These are phyloP conservation scores for Psilocybe sp. DNA, from an alignment of 768 basidiomycete genomes.

Conservation along the genomic window DNA sequence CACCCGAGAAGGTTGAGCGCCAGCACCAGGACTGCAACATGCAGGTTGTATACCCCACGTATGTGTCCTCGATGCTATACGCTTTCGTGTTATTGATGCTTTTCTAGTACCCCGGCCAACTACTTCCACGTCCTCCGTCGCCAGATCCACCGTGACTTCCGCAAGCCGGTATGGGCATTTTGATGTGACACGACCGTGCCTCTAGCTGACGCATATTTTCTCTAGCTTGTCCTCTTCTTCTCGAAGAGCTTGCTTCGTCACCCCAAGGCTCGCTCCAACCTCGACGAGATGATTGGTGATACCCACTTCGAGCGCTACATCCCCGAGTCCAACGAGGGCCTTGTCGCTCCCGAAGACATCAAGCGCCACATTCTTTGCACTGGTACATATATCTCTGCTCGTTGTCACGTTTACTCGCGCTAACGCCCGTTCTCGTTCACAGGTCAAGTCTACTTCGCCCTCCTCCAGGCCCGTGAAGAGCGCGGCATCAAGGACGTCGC, in stretches of 20 bases:
- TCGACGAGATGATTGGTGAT: conserved; percentile 87
- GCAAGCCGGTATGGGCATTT: conserved; percentile 72
- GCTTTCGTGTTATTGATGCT: conserved; percentile 10
- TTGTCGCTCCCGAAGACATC: conserved; percentile 83
- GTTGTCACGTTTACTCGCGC: not conserved
- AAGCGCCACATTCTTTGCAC: conserved; percentile 90
- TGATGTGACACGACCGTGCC: not conserved
- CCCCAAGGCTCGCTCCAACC: conserved; percentile 82
- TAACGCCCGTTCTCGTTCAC: not conserved
- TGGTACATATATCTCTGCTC: conserved; percentile 33
- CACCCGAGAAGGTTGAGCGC: conserved; percentile 83
- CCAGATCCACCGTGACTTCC: conserved; percentile 96
- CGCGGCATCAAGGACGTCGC: conserved; percentile 90
- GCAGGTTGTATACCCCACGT: conserved; percentile 98
- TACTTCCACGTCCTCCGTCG: conserved; percentile 98
- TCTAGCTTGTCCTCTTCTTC: conserved; percentile 90
- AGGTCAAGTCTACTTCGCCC: conserved; percentile 93
- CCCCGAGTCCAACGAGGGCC: conserved; percentile 64
- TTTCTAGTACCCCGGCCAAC: conserved; percentile 85
- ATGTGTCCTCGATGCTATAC: conserved; percentile 27
- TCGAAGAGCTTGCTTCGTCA: conserved; percentile 95
- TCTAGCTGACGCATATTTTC: not conserved
- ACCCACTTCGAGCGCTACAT: conserved; percentile 93
- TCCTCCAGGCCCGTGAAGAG: conserved; percentile 88
- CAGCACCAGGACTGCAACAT: conserved; percentile 99